Base-by-base conservation (phyloP, 192 early-diverging fungal genomes). In the Phlyctochytrium arcticum region DNA sequence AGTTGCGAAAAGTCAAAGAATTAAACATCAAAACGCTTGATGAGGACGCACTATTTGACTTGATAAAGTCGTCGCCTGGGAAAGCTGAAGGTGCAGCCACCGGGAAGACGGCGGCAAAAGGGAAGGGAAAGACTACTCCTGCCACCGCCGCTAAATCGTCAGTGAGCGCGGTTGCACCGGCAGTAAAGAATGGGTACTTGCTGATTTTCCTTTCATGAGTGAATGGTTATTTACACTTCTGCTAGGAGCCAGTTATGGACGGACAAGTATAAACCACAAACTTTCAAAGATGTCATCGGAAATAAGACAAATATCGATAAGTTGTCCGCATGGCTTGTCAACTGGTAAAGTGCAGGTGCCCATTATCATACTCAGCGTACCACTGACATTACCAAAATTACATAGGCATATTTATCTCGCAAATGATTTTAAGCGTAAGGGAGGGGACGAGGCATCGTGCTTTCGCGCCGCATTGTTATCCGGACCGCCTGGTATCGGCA, bases 401-500 rank as follows among this genome's bases (percentile, higher is more conserved):
- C n/a, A 1, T 42, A 75, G 87, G 85, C 73, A 84, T 7, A 59
- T 55, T 1, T 77, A 83, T 61, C 65, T 68, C 24, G 48, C 48
- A 7, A 65, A 61, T 36, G 68, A 77, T 12, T 88, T 87, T 64
- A 81, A 81, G 44, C 69, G 68, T 53, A 65, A 75, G n/a, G 73
- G 36, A 19, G 78, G 82, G 29, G 85, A 88, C 24, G 81, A 84
- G 19, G 64, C 74, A 4, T 69, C 75, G 17, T 48, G 58, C 6
- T 83, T 71, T 48, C 71, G 85, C 3, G 90, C 95, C 0, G 81
- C 92, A 6, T 65, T 99, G 15, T 79, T 99, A 3, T 93, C 92
- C 33, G 98, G 98, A 3, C 91, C 95, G 3, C 98, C 98, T 5
- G 98, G 98, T 1, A 92, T 99, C 36, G 98, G 98, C 39, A 99